These are phyloP conservation scores for Botrytis sinoallii DNA, from an alignment of 2,329 filamentous ascomycete species.

Conservation along the genomic window DNA sequence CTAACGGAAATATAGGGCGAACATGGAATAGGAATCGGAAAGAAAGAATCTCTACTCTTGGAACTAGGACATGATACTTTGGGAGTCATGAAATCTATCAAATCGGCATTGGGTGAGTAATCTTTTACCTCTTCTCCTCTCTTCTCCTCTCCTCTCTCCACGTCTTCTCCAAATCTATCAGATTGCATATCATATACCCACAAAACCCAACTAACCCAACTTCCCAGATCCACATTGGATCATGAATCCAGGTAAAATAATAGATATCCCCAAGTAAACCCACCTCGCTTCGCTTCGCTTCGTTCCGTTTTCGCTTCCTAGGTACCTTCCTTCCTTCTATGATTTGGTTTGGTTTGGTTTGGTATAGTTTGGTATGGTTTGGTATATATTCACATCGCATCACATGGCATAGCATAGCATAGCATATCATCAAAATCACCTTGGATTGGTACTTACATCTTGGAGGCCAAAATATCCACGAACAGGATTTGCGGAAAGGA, in stretches of 20 bases:
- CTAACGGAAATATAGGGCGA: slow-evolving; percentile 54
- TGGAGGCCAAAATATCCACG: background rate
- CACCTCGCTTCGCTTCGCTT: background rate
- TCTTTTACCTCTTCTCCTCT: background rate
- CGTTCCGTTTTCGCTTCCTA: no score
- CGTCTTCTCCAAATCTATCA: background rate
- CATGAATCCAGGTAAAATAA: slow-evolving; percentile 90
- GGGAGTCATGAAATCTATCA: slow-evolving; percentile 80
- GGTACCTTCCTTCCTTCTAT: background rate
- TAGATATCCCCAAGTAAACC: slow-evolving; percentile 55
- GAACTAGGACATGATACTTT: slow-evolving; percentile 80
- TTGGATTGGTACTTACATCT: background rate
- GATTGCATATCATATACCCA: no score
- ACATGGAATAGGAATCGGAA: slow-evolving; percentile 81
- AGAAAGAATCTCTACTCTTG: slow-evolving; percentile 74
- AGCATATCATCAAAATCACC: background rate
- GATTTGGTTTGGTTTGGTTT: background rate
- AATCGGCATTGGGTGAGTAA: slow-evolving; percentile 55
- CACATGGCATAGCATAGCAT: background rate
- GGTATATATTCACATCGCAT: background rate
- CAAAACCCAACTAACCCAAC: background rate
- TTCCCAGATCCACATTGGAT: slow-evolving; percentile 72
- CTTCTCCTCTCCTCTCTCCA: background rate
- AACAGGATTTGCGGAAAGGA: background rate
- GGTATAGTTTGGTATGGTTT: background rate